phyloP scores from a whole-genome alignment of 2,329 filamentous ascomycete species.

The Hymenoscyphus salicellus region DNA sequence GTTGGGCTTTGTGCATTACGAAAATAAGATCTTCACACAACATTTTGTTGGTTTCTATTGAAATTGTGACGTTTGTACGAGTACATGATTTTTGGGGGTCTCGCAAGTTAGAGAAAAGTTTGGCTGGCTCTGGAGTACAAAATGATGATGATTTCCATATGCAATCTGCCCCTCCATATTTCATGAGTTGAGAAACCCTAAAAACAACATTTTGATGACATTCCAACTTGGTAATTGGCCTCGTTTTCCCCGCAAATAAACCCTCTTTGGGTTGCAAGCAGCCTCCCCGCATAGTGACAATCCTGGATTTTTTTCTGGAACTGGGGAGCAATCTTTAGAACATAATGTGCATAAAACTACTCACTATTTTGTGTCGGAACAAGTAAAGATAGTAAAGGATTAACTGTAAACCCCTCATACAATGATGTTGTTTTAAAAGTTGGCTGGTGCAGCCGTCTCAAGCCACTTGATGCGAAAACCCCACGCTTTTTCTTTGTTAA shows the following conservation, averaged over 20 bases:
- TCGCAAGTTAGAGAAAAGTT: slow-evolving; percentile 3
- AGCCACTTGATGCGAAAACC: background rate
- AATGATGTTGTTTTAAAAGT: background rate
- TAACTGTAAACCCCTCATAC: background rate
- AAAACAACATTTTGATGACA: background rate
- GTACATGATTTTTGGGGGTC: background rate
- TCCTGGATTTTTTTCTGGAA: background rate
- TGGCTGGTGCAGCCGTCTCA: background rate
- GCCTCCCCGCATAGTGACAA: background rate
- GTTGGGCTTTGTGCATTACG: slow-evolving; percentile 47
- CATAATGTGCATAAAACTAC: background rate
- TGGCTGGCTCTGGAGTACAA: slow-evolving; percentile 1
- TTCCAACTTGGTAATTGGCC: background rate
- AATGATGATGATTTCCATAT: slow-evolving; percentile 2
- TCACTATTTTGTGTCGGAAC: background rate
- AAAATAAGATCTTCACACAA: slow-evolving; percentile 58
- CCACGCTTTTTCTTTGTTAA: background rate
- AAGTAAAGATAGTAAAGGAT: background rate
- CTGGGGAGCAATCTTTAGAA: background rate
- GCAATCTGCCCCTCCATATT: background rate
- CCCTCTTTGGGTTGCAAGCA: background rate
- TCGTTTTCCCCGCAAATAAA: background rate
- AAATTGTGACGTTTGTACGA: slow-evolving; percentile 3
- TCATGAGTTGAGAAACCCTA: background rate
- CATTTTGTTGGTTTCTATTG: slow-evolving; percentile 4